Base-by-base conservation (phyloP, 1,139 yeast genomes). In the Saccharomyces hybrid region DNA sequence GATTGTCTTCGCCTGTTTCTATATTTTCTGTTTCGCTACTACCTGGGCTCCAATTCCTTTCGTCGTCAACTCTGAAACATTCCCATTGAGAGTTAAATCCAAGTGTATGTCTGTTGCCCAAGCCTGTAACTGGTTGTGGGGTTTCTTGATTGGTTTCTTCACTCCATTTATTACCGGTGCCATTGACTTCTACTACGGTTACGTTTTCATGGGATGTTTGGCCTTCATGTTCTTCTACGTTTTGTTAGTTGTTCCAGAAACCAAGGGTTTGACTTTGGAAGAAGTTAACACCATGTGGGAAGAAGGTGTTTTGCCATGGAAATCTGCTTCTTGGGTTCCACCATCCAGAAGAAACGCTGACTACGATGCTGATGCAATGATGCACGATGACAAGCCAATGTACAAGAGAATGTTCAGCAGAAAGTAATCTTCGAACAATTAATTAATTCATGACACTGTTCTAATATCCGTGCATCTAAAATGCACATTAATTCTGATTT, bases 1-100 rank as follows among this genome's bases (percentile, higher is more conserved):
- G 93, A 86, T 88, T 71, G 83, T 84, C 72, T 78, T 87, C 63
- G 81, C 91, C 48, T 84, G 91, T 75, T 74, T 86, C 68, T 88
- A 79, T 78, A 84, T 88, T 61, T 83, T 84, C 78, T 83, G 80
- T 75, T 87, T 87, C 70, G 95, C 95, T 52, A 77, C 85, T 53
- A 82, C 93, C 26, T 87, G 95, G 93, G 95, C 90, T 59, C 90
- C 93, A 64, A 81, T 84, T 66, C 83, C 83, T 53, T 88, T 77
- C 75, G 84, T 84, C 60, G 81, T 86, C 66, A 79, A 82, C 53
- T 81, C 91, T 46, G 95, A 87, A 73, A 77, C 84, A 56, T 86
- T 82, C 75, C 93, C 95, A 69, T 79, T 86, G 64, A 81, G 91
- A 74, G 82, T 86, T 67, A 82, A 88, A 74, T 78, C 89, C 51